Conservation (phyloP, 306 rosid genomes). For the Glycyrrhiza uralensis region DNA sequence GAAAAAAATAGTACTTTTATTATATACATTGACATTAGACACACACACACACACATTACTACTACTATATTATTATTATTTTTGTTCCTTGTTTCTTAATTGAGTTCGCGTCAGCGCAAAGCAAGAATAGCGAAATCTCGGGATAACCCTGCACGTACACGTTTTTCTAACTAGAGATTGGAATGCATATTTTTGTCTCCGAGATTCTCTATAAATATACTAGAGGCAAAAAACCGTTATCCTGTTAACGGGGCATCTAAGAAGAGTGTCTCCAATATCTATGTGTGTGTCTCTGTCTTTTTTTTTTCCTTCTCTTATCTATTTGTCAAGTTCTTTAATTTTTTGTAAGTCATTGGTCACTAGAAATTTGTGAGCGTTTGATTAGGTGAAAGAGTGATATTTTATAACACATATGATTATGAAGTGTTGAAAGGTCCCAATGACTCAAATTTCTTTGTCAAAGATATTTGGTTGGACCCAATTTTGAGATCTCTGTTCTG, state of each 20-base stretch:
- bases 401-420: not conserved
- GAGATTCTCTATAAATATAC: conserved; percentile 11
- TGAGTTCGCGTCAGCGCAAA: conserved; percentile 22
- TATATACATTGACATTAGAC: not conserved
- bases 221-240: conserved; percentile 6
- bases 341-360: not conserved
- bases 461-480: conserved; percentile 38
- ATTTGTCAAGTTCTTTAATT: not conserved
- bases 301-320: not conserved
- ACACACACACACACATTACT: too few relatives aligned
- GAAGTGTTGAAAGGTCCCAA: conserved; percentile 29
- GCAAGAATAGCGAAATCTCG: conserved; percentile 2
- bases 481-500: conserved; percentile 39
- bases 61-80: too few relatives aligned
- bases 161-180: not conserved
- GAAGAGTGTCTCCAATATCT: not conserved
- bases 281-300: not conserved
- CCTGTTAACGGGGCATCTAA: not conserved
- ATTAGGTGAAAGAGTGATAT: not conserved
- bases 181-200: conserved; percentile 3
- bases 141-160: not conserved
- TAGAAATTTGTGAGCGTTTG: not conserved
- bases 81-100: not conserved
- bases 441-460: conserved; percentile 39
- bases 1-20: conserved; percentile 23